Evolutionary conservation across 2,329 filamentous ascomycete species (phyloP), one percentile per base, ranked within the genome.

Genomic region (Aspergillus tanneri): DNA sequence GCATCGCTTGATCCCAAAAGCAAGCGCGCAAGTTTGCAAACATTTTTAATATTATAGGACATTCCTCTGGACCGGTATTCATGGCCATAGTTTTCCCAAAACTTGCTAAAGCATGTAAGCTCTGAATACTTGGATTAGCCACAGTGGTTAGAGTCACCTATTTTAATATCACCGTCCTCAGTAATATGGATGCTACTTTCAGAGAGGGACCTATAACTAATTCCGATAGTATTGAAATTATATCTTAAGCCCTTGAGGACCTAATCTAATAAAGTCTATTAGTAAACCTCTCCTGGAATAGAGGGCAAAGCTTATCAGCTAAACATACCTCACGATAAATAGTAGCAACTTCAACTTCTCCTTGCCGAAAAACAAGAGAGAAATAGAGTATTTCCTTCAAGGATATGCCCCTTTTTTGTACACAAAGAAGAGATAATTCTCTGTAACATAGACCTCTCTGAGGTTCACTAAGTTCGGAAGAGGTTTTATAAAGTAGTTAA

Each of bases 41-140:
- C 34, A 16, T 41, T 38, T 18, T 38, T 14, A 18, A 54, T 48
- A 30, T 54, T 46, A 19, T 42, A 16, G 12, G 21, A 3, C 22
- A 30, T 50, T 25, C 14, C 27, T n/a, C n/a, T 19, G 8, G 19
- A 12, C 4, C 37, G 12, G 22, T n/a, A 12, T 34, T 28, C 24
- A 11, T 16, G 19, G 38, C 35, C 45, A 50, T 42, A 24, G 43
- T 52, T 18, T 51, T 35, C 9, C 48, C 43, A 41, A 54, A 37
- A 19, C 44, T 47, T 9, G 25, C 48, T 54, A 42, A 10, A 8
- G 14, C 11, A 16, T 11, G 10, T 32, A 4, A 46, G 25, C 28
- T 21, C n/a, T n/a, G 23, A 11, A 11, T 21, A 30, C 16, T 24
- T 12, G 28, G 28, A 10, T 39, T 24, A 10, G 18, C n/a, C n/a